These are phyloP conservation scores for Pochonia chlamydosporia DNA, from an alignment of 2,329 filamentous ascomycete species.

Conservation along the genomic window DNA sequence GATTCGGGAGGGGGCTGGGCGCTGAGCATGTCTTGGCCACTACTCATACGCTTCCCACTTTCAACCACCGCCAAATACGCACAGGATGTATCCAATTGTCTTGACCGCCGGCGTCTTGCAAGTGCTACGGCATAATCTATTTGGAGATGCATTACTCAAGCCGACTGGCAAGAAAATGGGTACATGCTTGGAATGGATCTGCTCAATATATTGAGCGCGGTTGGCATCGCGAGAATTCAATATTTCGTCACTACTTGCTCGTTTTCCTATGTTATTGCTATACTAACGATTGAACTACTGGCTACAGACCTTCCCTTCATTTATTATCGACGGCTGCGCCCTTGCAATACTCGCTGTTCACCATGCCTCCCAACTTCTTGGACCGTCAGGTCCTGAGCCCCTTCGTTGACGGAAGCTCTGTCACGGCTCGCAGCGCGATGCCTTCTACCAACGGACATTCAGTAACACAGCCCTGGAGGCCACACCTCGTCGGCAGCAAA, in stretches of 20 bases:
- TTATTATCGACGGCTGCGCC: slow-evolving; percentile 6
- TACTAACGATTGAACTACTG: slow-evolving; percentile 4
- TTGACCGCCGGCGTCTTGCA: too few relatives aligned
- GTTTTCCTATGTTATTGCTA: background rate
- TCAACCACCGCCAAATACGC: background rate
- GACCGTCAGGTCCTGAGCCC: background rate
- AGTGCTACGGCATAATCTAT: too few relatives aligned
- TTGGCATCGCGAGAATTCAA: background rate
- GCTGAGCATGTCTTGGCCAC: background rate
- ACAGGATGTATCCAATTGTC: background rate
- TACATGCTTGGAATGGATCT: background rate
- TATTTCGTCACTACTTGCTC: background rate
- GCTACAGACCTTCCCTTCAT: slow-evolving; percentile 11
- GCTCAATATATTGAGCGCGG: background rate
- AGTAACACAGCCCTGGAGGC: slow-evolving; percentile 10
- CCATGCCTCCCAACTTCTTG: slow-evolving; percentile 11
- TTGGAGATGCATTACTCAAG: background rate
- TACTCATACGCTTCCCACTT: background rate
- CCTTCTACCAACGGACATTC: slow-evolving; percentile 1
- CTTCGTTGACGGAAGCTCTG: slow-evolving; percentile 2
- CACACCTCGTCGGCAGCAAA: slow-evolving; percentile 6
- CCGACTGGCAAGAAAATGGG: background rate
- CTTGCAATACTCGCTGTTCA: background rate
- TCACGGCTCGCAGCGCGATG: slow-evolving; percentile 10
- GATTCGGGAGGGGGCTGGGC: background rate